A percentile compares a stretch with the other conserved stretches of the same genome.
Conservation (phyloP, 805 yeast species). For the Candida michaelii region DNA sequence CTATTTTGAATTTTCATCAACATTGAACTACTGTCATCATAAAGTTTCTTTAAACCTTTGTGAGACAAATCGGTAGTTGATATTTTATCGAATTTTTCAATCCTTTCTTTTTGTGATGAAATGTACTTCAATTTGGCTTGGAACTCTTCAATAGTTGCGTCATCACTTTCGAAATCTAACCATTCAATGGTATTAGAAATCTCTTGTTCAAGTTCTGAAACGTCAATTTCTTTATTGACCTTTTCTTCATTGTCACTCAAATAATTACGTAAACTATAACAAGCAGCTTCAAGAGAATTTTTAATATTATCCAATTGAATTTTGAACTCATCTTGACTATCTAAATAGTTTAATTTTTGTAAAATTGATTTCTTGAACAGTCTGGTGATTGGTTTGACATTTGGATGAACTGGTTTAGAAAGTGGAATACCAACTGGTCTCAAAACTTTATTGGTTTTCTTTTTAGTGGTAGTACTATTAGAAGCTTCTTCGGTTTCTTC, state of each 20-base stretch:
- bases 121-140: conserved; percentile 25
- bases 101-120: conserved; percentile 16
- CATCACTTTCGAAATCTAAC: conserved; percentile 72
- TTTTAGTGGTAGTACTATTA: conserved; percentile 15
- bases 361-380: conserved; percentile 46
- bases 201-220: conserved; percentile 18
- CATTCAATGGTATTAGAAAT: conserved; percentile 63
- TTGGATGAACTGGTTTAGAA: conserved; percentile 49
- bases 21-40: conserved; percentile 41
- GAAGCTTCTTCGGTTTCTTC: conserved; percentile 16
- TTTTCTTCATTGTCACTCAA: conserved; percentile 53
- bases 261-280: conserved; percentile 65
- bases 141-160: conserved; percentile 36
- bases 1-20: conserved; percentile 44
- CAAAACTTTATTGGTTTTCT: conserved; percentile 17
- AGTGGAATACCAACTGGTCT: conserved; percentile 27
- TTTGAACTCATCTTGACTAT: conserved; percentile 55
- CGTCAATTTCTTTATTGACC: conserved; percentile 27
- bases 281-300: conserved; percentile 69
- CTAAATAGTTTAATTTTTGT: conserved; percentile 51
- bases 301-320: conserved; percentile 53
- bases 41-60: conserved; percentile 43
- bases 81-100: conserved; percentile 41
- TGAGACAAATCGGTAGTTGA: conserved; percentile 47
- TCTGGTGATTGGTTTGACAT: conserved; percentile 29